Conservation (phyloP, 108 stramenopile species). For the Cyclotella choctawhatcheeana region DNA sequence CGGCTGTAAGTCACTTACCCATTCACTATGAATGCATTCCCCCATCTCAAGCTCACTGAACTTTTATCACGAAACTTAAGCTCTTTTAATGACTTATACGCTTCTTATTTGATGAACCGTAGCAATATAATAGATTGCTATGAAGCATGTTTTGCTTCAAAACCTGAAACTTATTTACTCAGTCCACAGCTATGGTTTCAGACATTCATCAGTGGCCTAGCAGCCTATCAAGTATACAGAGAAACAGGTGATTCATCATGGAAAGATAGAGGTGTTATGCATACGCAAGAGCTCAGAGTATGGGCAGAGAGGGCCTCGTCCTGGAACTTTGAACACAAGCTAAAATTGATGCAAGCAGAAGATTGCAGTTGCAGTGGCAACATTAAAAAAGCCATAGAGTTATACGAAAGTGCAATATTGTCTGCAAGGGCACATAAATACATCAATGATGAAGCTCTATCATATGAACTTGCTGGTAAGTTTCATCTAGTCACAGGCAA, state of each 20-base stretch:
- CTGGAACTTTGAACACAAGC: conserved; percentile 33
- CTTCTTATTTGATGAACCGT: background rate
- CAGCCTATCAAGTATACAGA: conserved; percentile 11
- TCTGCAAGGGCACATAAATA: conserved; percentile 20
- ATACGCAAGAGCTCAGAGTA: background rate
- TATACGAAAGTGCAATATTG: conserved; percentile 27
- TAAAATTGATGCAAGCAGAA: conserved; percentile 22
- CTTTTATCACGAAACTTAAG: background rate
- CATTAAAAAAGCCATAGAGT: background rate
- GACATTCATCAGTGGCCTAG: conserved; percentile 10
- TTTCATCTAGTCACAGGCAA: conserved; percentile 18
- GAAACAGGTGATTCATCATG: background rate
- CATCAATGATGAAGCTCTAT: conserved; percentile 21
- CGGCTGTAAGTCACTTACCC: background rate
- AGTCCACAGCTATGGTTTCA: background rate
- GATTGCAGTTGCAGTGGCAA: conserved; percentile 3
- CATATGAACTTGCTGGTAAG: conserved; percentile 16
- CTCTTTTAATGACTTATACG: conserved; percentile 2
- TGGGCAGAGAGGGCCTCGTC: conserved; percentile 9
- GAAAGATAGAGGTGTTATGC: background rate
- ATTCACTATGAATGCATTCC: background rate
- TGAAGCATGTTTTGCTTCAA: background rate
- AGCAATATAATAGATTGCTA: background rate
- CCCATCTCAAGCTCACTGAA: background rate
- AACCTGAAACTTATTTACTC: background rate